These are phyloP conservation scores for Pleurotus tuoliensis DNA, from an alignment of 768 basidiomycete species.

Conservation along the genomic window DNA sequence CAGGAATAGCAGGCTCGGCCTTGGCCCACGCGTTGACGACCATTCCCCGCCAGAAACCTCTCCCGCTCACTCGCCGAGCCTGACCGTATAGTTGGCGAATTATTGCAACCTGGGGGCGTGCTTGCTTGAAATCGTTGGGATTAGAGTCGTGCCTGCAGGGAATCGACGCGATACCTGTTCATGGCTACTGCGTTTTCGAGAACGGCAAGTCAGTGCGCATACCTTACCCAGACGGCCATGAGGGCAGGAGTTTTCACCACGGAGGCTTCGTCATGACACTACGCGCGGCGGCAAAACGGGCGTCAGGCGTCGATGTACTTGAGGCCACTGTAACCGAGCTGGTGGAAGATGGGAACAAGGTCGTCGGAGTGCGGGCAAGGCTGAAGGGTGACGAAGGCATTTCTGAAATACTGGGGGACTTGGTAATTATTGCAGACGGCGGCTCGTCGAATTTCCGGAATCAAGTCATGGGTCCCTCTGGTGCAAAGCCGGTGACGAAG, in stretches of 20 bases:
- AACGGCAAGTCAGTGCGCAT: slow-evolving; percentile 72
- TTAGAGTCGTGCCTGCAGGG: slow-evolving; percentile 71
- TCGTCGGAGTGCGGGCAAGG: slow-evolving; percentile 67
- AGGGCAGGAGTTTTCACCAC: slow-evolving; percentile 92
- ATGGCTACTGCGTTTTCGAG: slow-evolving; percentile 84
- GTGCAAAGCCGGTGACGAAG: slow-evolving; percentile 49
- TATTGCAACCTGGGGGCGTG: slow-evolving; percentile 92
- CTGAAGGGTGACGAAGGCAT: slow-evolving; percentile 35
- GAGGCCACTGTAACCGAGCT: slow-evolving; percentile 83
- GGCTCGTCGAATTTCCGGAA: slow-evolving; percentile 92
- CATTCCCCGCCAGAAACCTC: slow-evolving; percentile 44
- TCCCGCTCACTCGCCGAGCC: slow-evolving; percentile 88
- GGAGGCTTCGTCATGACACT: slow-evolving; percentile 84
- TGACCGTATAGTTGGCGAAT: slow-evolving; percentile 95
- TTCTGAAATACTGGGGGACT: slow-evolving; percentile 53
- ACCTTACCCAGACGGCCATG: slow-evolving; percentile 71
- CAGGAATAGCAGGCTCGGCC: slow-evolving; percentile 84
- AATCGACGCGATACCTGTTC: slow-evolving; percentile 81
- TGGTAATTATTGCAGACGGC: slow-evolving; percentile 90
- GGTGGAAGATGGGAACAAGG: slow-evolving; percentile 50
- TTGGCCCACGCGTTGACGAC: slow-evolving; percentile 83
- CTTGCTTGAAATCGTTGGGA: slow-evolving; percentile 74
- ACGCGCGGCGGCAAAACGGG: slow-evolving; percentile 57
- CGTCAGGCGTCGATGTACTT: slow-evolving; percentile 69
- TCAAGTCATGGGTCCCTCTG: slow-evolving; percentile 51